Base-by-base conservation (phyloP, 2,329 filamentous ascomycete genomes). In the Spiromastix sp. region DNA sequence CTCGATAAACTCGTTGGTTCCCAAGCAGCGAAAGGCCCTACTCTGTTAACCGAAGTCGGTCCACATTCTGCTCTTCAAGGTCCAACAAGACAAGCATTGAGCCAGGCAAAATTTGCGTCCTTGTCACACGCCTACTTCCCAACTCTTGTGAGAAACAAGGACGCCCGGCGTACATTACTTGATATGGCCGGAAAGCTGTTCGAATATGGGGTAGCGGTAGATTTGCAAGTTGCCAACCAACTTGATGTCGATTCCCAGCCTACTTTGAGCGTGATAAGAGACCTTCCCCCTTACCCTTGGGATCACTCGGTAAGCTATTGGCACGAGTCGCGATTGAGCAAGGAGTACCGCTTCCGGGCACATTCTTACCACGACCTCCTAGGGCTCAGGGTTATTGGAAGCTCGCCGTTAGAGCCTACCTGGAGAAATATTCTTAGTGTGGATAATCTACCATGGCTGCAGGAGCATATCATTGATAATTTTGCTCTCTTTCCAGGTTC, bases 281-380 rank as follows among this genome's bases (percentile, higher is more conserved):
- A 50, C 30, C 32, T 53, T 4, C 50, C 50, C 4, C 44, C 37
- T 10, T 53, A 53, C 27, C 10, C 36, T 4, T 53, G 48, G 48
- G 45, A 47, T 18, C 47, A 51, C 29, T 24, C 21, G n/a, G 24
- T 33, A 4, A 28, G 17, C 1, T 41, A 46, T 30, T 53, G 48
- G 48, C 21, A 45, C 12, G 50, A 54, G 37, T 41, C 19, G 9
- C 21, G 45, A 6, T 18, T 36, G 4, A 48, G 40, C 10, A 38
- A 37, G 18, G 45, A 48, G 16, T 44, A 39, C 36, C 27, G 48
- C 13, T 31, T 30, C 21, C 18, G 34, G 8, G 16, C 32, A 10
- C 46, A 41, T 30, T 12, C 34, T 11, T n/a, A 28, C 37, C 45
- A 48, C 25, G 44, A 47, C 25, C 24, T 48, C 4, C 34, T 47